Conservation (phyloP, 257 asterid genomes). For the Craterostigma plantagineum region DNA sequence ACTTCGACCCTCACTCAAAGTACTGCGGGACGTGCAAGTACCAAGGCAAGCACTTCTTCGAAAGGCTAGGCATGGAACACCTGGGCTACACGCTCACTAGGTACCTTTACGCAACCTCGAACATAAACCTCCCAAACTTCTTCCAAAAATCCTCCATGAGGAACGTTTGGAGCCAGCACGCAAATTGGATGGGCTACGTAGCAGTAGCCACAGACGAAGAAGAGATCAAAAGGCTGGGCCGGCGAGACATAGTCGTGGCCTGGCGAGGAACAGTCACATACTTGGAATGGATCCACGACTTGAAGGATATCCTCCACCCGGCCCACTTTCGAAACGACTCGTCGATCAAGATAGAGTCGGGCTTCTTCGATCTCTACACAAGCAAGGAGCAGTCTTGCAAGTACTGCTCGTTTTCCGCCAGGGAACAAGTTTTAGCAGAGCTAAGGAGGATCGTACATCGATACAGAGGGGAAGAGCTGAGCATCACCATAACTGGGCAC, state of each 20-base stretch:
- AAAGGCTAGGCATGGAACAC: conserved; percentile 30
- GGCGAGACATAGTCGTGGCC: conserved; percentile 50
- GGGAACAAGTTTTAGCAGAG: conserved; percentile 59
- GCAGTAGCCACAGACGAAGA: conserved; percentile 41
- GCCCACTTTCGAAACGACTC: conserved; percentile 61
- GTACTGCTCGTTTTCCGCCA: conserved; percentile 43
- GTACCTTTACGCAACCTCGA: conserved; percentile 51
- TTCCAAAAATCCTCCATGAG: conserved; percentile 23
- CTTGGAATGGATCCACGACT: conserved; percentile 73
- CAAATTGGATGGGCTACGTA: conserved; percentile 85
- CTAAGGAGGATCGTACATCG: conserved; percentile 37
- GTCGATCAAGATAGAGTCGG: conserved; percentile 46
- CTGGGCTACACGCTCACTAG: conserved; percentile 47
- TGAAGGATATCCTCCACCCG: conserved; percentile 52
- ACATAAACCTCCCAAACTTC: conserved; percentile 46
- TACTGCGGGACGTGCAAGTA: conserved; percentile 79
- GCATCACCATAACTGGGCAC: conserved; percentile 66
- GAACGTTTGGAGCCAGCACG: conserved; percentile 62
- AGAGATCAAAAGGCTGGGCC: conserved; percentile 44
- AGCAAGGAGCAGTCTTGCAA: conserved; percentile 29
- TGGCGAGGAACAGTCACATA: conserved; percentile 81
- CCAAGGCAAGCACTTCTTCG: conserved; percentile 28
- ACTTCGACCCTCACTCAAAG: conserved; percentile 60
- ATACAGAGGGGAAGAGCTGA: conserved; percentile 36
- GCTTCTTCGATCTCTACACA: conserved; percentile 63